These are phyloP conservation scores for Alloascoidea hylecoeti DNA, from an alignment of 805 yeast species.

Conservation along the genomic window DNA sequence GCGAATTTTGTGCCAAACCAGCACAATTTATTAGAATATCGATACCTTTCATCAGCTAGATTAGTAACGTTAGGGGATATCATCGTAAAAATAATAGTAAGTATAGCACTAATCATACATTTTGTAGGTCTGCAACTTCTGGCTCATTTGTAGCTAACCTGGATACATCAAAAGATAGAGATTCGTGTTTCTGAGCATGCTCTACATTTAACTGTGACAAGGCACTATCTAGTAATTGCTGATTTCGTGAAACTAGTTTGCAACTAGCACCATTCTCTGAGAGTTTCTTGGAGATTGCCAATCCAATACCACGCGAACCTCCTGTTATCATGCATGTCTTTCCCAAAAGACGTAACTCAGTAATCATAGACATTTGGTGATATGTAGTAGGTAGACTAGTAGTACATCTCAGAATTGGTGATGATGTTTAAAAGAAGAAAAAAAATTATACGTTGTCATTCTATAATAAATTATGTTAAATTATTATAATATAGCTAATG, in stretches of 20 bases:
- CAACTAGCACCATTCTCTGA: conserved; percentile 28
- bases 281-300: conserved; percentile 25
- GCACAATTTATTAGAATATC: conserved; percentile 19
- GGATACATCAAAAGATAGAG: not conserved
- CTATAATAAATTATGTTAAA: no score
- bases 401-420: no score
- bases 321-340: conserved; percentile 27
- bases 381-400: no score
- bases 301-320: conserved; percentile 40
- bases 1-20: conserved; percentile 35
- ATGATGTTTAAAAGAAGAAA: no score
- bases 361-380: no score
- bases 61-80: no score
- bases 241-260: conserved; percentile 28
- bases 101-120: no score
- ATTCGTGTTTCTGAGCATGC: conserved; percentile 9
- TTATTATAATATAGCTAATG: no score
- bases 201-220: conserved; percentile 3
- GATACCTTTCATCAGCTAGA: not conserved
- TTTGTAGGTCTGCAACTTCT: no score
- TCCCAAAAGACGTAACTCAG: not conserved
- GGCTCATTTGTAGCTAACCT: not conserved
- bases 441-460: no score
- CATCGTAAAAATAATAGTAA: no score
- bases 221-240: conserved; percentile 10